Base-by-base conservation (phyloP, 2,329 filamentous ascomycete species). In the Pseudogymnoascus pannorum region DNA sequence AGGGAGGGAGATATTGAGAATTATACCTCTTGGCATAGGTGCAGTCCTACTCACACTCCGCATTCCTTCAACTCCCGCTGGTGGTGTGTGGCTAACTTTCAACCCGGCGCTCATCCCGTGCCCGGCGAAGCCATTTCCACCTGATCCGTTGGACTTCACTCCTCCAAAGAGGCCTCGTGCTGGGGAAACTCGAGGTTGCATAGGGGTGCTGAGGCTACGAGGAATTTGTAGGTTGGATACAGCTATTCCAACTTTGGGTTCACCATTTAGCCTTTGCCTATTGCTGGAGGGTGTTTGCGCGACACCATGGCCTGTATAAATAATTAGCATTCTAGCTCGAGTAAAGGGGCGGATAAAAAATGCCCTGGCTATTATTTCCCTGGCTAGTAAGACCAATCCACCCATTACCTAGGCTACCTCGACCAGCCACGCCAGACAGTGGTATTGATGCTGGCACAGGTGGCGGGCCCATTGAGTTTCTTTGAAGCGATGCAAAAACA, bases 101-200 rank as follows among this genome's bases (percentile, higher is more conserved):
- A 72, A 61, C 48, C 71, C 71, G 40, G 71, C 71, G 60, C 70
- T 72, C 68, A 73, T 68, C 18, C 71, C 71, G 61, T 72, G 72
- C 6, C 70, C 70, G 35, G 66, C 63, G 33, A 72, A 68, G 1
- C 68, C 67, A 58, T 62, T 61, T 24, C 57, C 31, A 40, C 62
- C 61, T 16, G 57, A 58, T 61, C 18, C 54, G 58, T 67, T 70
- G 8, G 36, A 61, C 57, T 62, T 68, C 9, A 68, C 7, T 38
- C 51, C 62, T 16, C 61, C 57, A 11, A 71, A 63, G 18, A 68
- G 67, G 22, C 26, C 26, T 29, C 58, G 33, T 44, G 33, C 24
- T 51, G 35, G 58, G 18, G 58, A 51, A 38, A 22, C 62, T 24
- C 48, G 61, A 16, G 63, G 64, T 20, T 60, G 54, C 14, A 66